phyloP scores from a whole-genome alignment of 352 stramenopile species.

The Aphanomyces stellatus region DNA sequence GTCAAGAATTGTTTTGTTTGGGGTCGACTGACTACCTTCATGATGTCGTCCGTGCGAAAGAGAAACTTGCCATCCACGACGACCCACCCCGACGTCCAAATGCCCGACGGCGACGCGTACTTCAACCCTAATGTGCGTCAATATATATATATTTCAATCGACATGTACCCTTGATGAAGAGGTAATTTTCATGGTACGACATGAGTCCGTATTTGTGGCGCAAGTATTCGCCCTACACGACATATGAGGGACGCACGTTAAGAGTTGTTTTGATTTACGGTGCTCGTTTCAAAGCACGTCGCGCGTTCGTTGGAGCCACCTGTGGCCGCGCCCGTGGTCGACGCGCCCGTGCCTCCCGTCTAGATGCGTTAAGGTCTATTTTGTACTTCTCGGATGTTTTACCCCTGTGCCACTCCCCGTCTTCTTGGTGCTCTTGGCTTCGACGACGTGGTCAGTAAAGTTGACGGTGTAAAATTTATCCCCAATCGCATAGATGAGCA shows the following conservation, averaged over 20 bases:
- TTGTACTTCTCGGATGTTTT: neutral
- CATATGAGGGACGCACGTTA: neutral
- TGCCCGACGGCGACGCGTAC: slow-evolving; percentile 34
- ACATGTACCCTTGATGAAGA: slow-evolving; percentile 10
- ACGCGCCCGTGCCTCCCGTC: neutral
- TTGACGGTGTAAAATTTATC: neutral
- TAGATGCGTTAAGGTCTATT: neutral
- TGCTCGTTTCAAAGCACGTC: slow-evolving; percentile 15
- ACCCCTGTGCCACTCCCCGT: neutral
- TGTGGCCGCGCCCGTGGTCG: neutral
- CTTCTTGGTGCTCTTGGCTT: neutral
- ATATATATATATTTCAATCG: neutral
- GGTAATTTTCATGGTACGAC: slow-evolving; percentile 13
- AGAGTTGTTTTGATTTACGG: neutral
- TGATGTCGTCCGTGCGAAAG: slow-evolving; percentile 38
- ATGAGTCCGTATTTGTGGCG: slow-evolving; percentile 14
- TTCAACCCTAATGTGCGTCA: slow-evolving; percentile 25
- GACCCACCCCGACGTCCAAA: slow-evolving; percentile 54
- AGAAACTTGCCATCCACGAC: slow-evolving; percentile 44
- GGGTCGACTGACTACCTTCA: slow-evolving; percentile 36
- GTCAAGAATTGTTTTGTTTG: neutral
- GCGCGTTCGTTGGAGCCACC: neutral
- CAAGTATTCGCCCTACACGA: slow-evolving; percentile 7
- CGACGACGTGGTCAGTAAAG: slow-evolving; percentile 1
- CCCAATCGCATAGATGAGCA: neutral